Conservation (phyloP, 2,329 filamentous ascomycete species). For the Apiospora arundinis region DNA sequence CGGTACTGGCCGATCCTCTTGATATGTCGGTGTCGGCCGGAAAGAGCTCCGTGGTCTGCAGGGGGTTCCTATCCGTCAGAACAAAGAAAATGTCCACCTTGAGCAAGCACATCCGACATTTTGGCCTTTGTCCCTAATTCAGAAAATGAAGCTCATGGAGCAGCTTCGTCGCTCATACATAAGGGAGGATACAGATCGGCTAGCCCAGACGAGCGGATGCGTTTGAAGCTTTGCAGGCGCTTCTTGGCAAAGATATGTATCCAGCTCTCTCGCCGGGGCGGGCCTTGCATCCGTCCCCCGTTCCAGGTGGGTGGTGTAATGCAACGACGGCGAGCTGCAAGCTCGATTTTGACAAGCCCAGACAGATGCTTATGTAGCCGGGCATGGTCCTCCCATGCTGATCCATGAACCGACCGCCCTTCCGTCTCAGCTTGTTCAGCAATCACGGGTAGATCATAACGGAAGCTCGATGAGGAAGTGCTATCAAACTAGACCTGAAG, state of each 20-base stretch:
- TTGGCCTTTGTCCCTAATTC: background rate
- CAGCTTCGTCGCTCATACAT: too few species aligned
- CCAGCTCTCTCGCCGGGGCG: background rate
- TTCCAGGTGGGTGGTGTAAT: background rate
- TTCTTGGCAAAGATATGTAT: background rate
- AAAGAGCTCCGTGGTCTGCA: background rate
- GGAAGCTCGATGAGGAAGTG: background rate
- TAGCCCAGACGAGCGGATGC: background rate
- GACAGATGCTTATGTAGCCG: background rate
- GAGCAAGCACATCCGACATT: background rate
- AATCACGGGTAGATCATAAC: background rate
- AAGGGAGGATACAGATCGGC: background rate
- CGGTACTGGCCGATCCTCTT: background rate
- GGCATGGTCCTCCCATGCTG: background rate
- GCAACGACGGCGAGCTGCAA: background rate
- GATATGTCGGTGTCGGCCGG: conserved; percentile 1
- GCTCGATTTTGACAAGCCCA: background rate
- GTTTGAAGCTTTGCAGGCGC: background rate
- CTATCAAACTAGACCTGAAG: background rate
- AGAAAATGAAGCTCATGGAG: background rate
- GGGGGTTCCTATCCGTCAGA: background rate
- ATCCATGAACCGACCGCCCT: background rate
- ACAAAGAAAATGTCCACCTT: background rate
- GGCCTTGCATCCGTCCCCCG: background rate
- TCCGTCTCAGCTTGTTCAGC: background rate